Evolutionary conservation across 805 yeast species (phyloP), one percentile per base, ranked within the genome.

Genomic region (Yamadazyma phyllophila): DNA sequence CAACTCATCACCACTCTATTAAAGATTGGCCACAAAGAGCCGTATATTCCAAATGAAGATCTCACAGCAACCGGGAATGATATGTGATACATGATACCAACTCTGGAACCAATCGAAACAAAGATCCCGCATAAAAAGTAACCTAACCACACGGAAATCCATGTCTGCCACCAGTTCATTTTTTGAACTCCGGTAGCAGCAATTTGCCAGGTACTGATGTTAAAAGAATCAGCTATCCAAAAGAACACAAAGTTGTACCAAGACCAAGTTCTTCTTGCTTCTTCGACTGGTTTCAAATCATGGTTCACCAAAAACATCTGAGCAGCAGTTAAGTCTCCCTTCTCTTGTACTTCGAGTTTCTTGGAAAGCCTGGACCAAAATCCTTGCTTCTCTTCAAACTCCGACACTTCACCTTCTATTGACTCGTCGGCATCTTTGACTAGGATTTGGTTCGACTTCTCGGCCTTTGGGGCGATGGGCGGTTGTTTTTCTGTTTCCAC

Each of bases 201-300:
- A 55, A 89, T 88, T 70, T 86, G 90, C 89, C 92, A 88, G 5
- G 96, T 88, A 62, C 87, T 88, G 60, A 89, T 81, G 66, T 89
- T 89, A 69, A 89, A 87, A 27, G 96, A 82, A 61, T 89, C 97
- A 0, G 96, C 89, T 47, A 89, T 64, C 97, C 97, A 89, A 56
- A 87, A 85, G 52, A 78, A 81, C 11, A 85, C 82, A 60, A 69
- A 89, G 62, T 88, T 87, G 63, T 72, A 82, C 95, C 96, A 87
- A 26, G 78, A 68, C 97, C 97, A 89, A n/a, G 78, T 76, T 57
- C 96, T 74, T 57, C 96, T 80, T 3, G 68, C 77, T 12, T 66
- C 73, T 59, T 88, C 92, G 3, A 88, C 89, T 0, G 96, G 96
- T 52, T 80, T 78, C 57, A 89, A 73, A 67, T 89, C 97, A 53